A percentile compares a stretch with the other conserved stretches of the same genome.
Evolutionary conservation across 495 filamentous ascomycete genomes (phyloP).

Genomic region (Massariosphaeria phaeospora): DNA sequence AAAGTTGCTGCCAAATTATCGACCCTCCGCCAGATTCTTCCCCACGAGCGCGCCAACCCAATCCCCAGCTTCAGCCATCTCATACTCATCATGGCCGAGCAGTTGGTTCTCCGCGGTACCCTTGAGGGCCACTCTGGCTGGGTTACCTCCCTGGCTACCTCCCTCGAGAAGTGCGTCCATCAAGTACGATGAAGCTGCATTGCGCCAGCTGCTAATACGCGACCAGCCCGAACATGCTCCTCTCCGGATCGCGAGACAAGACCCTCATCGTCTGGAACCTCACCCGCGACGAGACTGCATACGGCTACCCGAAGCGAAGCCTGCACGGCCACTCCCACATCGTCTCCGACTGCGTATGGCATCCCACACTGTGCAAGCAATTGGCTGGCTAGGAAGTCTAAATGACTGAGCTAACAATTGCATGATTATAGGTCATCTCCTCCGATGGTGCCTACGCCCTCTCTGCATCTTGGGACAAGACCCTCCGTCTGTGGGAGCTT

Average conservation of each 20-base stretch:
- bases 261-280: constrained; percentile 99
- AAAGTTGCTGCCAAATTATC: neutral
- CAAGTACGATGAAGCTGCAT: neutral
- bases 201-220: constrained; percentile 36
- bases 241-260: constrained; percentile 96
- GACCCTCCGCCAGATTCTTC: neutral
- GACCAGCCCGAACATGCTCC: constrained; percentile 95
- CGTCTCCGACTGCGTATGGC: constrained; percentile 98
- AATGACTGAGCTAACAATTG: constrained; percentile 24
- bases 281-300: constrained; percentile 93
- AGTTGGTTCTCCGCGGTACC: constrained; percentile 94
- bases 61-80: constrained; percentile 25
- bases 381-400: constrained; percentile 19
- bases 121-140: constrained; percentile 90
- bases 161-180: constrained; percentile 86
- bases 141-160: constrained; percentile 89
- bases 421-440: constrained; percentile 78
- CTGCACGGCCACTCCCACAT: constrained; percentile 99
- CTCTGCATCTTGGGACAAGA: constrained; percentile 99
- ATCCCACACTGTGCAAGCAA: constrained; percentile 14
- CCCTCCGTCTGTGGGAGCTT: constrained; percentile 98
- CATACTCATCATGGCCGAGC: constrained; percentile 72
- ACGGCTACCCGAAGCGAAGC: constrained; percentile 97
- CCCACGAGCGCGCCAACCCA: constrained; percentile 1
- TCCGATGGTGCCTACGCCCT: constrained; percentile 99